Evolutionary conservation across 257 asterid species (phyloP), one percentile per base, ranked within the genome.

Genomic region (Forsythia viridissima): DNA sequence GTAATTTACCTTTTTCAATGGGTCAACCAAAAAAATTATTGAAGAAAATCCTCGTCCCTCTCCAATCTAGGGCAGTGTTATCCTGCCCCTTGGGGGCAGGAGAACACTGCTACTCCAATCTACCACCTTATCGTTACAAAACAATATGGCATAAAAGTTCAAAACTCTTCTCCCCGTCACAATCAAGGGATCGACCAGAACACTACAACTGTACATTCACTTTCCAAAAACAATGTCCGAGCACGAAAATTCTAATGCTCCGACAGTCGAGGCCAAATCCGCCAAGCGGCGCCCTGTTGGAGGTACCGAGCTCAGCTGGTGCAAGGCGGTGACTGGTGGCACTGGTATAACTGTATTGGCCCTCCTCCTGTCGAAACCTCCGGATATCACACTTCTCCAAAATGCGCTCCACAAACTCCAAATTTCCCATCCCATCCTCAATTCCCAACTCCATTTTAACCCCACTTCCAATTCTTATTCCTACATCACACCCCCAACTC

Each of bases 301-400:
- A 37, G 83, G 85, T 86, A 93, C 98, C 42, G 99, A 95, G 88
- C 86, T 65, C 81, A 95, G 97, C 85, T 95, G 97, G 99, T 95
- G 98, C 93, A 88, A 82, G 84, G 98, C 98, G 15, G 94, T 89
- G 1, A 92, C 94, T 24, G 94, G 94, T 34, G 99, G 99, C 78
- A 95, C 99, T 24, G 97, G 99, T 71, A 84, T 86, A 43, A 93
- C 97, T 0, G 96, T 90, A 7, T 83, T 95, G 79, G 89, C 91
- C 74, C 84, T 93, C 85, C 92, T 90, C 79, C 78, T 93, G 72
- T 84, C 94, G 5, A 90, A 89, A 84, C 77, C 87, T 37, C 88
- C 84, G 5, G 76, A 88, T 82, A 46, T 85, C 73, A 77, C 73
- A 13, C 75, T 84, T 70, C 88, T 91, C 91, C 89, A 79, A 82